These are phyloP conservation scores for Bauhinia variegata DNA, from an alignment of 306 rosid species.

Conservation along the genomic window DNA sequence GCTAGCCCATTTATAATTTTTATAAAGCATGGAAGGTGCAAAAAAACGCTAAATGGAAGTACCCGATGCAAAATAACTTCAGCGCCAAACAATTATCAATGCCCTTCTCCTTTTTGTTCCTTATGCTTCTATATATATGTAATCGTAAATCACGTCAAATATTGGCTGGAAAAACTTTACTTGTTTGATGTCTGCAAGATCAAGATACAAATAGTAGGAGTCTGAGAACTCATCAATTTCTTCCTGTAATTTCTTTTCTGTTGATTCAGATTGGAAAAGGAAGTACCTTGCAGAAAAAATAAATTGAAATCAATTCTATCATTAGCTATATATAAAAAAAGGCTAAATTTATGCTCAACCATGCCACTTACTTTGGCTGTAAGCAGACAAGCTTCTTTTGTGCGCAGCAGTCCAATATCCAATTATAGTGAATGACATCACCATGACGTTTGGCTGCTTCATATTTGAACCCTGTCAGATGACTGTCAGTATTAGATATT, in stretches of 20 bases:
- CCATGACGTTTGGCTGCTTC: slow-evolving; percentile 81
- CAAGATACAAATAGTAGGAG: slow-evolving; percentile 77
- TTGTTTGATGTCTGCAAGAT: slow-evolving; percentile 74
- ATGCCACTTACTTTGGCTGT: slow-evolving; percentile 74
- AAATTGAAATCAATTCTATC: slow-evolving; percentile 24
- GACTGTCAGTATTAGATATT: slow-evolving; percentile 31
- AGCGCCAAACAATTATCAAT: background rate
- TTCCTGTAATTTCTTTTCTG: slow-evolving; percentile 79
- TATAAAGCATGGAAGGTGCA: background rate
- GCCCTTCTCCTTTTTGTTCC: background rate
- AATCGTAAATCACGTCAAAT: too few species aligned
- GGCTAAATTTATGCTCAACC: slow-evolving; percentile 25
- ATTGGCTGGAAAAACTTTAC: slow-evolving; percentile 32
- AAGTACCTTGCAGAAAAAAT: slow-evolving; percentile 59
- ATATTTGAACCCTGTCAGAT: slow-evolving; percentile 76
- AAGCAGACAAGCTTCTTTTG: slow-evolving; percentile 68
- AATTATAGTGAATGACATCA: slow-evolving; percentile 77
- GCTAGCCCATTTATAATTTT: background rate
- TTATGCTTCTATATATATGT: background rate
- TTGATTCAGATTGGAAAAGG: slow-evolving; percentile 67
- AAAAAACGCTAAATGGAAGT: background rate
- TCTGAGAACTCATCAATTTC: slow-evolving; percentile 90
- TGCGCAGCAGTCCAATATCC: slow-evolving; percentile 76
- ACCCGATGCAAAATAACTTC: background rate
- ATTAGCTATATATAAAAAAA: slow-evolving; percentile 12